Evolutionary conservation across 768 basidiomycete genomes (phyloP).

Genomic region (Phaeotremella skinneri): DNA sequence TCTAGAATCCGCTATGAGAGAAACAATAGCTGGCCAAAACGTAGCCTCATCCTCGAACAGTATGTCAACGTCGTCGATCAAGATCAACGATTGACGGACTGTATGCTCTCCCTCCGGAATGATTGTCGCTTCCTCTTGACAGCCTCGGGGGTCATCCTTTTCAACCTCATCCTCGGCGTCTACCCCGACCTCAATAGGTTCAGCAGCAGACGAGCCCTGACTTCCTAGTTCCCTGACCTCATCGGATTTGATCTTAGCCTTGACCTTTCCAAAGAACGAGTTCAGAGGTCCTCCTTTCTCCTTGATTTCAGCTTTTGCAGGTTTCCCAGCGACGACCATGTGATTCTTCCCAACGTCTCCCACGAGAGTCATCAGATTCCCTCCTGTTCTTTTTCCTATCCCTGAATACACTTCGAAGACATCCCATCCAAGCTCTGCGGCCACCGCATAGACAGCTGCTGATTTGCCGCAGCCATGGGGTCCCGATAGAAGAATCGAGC

Average conservation of each 20-base stretch:
- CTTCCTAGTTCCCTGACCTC: background rate
- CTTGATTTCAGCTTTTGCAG: conserved; percentile 11
- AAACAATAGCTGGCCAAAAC: conserved; percentile 80
- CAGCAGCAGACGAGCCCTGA: conserved; percentile 17
- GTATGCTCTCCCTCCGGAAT: conserved; percentile 4
- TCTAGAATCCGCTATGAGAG: conserved; percentile 76
- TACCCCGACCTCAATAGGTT: conserved; percentile 20
- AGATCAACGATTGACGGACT: conserved; percentile 77
- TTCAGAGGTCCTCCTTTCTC: conserved; percentile 8
- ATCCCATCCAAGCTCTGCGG: conserved; percentile 89
- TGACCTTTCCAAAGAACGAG: conserved; percentile 20
- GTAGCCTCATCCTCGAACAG: conserved; percentile 75
- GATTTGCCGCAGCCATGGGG: conserved; percentile 87
- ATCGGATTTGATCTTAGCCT: background rate
- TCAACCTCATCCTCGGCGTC: background rate
- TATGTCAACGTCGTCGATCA: conserved; percentile 94
- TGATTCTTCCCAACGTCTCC: conserved; percentile 96
- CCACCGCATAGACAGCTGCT: conserved; percentile 87
- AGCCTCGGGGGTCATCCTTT: conserved; percentile 6
- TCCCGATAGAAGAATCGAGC: conserved; percentile 80
- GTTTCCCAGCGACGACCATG: conserved; percentile 57
- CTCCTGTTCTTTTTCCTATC: conserved; percentile 79
- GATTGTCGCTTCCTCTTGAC: background rate
- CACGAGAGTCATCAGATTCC: conserved; percentile 72
- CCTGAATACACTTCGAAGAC: conserved; percentile 97